Evolutionary conservation across 2,329 filamentous ascomycete genomes (phyloP).

Genomic region (Ciborinia camelliae): DNA sequence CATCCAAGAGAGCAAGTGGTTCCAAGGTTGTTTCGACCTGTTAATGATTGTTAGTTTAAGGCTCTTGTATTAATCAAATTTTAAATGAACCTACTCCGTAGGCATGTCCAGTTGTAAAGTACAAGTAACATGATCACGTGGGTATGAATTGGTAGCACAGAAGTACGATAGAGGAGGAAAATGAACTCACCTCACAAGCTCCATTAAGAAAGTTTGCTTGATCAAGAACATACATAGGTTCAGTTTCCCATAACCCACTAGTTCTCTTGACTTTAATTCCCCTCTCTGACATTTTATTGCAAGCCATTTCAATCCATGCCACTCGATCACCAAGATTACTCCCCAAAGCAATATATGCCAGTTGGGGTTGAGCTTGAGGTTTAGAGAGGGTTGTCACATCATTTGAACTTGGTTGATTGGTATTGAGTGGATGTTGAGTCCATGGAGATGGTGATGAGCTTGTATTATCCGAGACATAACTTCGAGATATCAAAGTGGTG

Average conservation of each 20-base stretch:
- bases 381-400: background rate
- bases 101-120: background rate
- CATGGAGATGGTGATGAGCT: background rate
- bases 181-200: conserved; percentile 72
- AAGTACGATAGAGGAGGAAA: background rate
- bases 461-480: conserved; percentile 8
- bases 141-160: background rate
- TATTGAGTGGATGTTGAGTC: conserved; percentile 15
- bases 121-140: background rate
- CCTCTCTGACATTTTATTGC: conserved; percentile 68
- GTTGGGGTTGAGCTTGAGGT: conserved; percentile 1
- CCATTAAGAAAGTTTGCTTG: conserved; percentile 90
- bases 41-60: background rate
- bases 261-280: conserved; percentile 74
- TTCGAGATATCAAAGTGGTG: background rate
- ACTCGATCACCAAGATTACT: conserved; percentile 90
- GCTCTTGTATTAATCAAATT: background rate
- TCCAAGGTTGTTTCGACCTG: conserved; percentile 73
- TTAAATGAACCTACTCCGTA: background rate
- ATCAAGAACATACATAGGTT: conserved; percentile 93
- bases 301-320: conserved; percentile 79
- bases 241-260: conserved; percentile 89
- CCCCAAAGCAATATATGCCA: conserved; percentile 81
- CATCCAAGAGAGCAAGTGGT: conserved; percentile 73
- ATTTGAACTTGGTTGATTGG: background rate